Evolutionary conservation across 257 asterid genomes (phyloP).

Genomic region (Cruciata laevipes): DNA sequence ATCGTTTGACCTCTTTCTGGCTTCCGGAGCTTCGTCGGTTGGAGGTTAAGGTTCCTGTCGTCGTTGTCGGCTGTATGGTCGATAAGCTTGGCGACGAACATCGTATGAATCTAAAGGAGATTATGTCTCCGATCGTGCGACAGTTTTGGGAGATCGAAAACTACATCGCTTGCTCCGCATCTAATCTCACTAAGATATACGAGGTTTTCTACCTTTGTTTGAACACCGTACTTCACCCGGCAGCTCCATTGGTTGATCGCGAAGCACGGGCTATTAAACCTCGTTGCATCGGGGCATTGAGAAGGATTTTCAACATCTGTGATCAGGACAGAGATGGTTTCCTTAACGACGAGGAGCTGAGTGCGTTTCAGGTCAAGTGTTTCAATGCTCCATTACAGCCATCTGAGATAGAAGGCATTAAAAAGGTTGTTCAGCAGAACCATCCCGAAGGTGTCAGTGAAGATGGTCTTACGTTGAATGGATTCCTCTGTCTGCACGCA

Average conservation of each 20-base stretch:
- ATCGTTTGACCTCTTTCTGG: constrained; percentile 89
- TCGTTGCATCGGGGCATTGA: constrained; percentile 87
- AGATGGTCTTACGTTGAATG: constrained; percentile 86
- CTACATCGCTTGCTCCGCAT: not conserved
- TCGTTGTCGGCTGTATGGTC: constrained; percentile 96
- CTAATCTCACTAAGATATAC: constrained; percentile 36
- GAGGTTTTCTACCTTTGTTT: constrained; percentile 89
- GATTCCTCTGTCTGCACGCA: constrained; percentile 92
- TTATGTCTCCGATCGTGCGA: constrained; percentile 93
- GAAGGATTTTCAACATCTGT: constrained; percentile 82
- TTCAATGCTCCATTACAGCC: constrained; percentile 91
- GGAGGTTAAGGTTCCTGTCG: constrained; percentile 83
- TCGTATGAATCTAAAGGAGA: constrained; percentile 68
- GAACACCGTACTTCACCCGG: constrained; percentile 94
- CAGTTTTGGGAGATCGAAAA: constrained; percentile 41
- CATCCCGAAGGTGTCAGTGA: constrained; percentile 79
- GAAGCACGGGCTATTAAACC: constrained; percentile 82
- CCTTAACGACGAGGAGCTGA: constrained; percentile 86
- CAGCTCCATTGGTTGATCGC: constrained; percentile 91
- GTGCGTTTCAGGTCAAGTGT: constrained; percentile 94
- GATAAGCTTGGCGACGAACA: constrained; percentile 72
- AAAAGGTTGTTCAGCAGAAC: constrained; percentile 87
- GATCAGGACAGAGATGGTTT: constrained; percentile 97
- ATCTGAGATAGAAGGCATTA: constrained; percentile 81
- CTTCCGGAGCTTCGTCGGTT: constrained; percentile 21